These are phyloP conservation scores for Cladobotryum protrusum DNA, from an alignment of 2,329 filamentous ascomycete genomes.

Conservation along the genomic window DNA sequence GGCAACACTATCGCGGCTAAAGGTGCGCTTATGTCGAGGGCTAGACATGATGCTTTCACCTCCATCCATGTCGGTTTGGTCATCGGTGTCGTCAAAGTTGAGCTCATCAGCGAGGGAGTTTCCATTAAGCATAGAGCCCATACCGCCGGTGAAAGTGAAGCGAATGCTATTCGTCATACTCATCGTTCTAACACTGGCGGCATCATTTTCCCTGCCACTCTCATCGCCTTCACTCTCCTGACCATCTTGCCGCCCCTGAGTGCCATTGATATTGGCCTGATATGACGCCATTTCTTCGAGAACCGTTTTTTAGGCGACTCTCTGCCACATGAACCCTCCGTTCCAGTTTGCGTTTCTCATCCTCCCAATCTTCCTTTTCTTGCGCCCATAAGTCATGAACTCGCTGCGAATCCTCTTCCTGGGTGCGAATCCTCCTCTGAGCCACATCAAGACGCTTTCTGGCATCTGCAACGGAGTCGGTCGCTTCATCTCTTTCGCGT, in stretches of 20 bases:
- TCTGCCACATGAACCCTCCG: slow-evolving; percentile 87
- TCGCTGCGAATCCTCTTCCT: slow-evolving; percentile 77
- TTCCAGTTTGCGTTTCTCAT: slow-evolving; percentile 75
- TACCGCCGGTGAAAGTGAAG: slow-evolving; percentile 62
- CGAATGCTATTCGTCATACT: slow-evolving; percentile 68
- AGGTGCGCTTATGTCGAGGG: slow-evolving; percentile 44
- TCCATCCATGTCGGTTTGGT: slow-evolving; percentile 65
- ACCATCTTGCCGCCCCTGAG: slow-evolving; percentile 29
- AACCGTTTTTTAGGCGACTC: slow-evolving; percentile 71
- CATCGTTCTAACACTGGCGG: slow-evolving; percentile 63
- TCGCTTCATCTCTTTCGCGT: slow-evolving; percentile 77
- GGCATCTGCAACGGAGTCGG: slow-evolving; percentile 64
- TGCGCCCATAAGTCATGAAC: slow-evolving; percentile 75
- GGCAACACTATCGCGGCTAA: slow-evolving; percentile 52
- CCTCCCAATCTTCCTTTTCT: slow-evolving; percentile 80
- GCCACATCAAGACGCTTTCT: slow-evolving; percentile 69
- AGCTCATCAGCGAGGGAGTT: slow-evolving; percentile 87
- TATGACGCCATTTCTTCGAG: slow-evolving; percentile 78
- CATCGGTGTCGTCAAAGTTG: slow-evolving; percentile 72
- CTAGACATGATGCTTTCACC: slow-evolving; percentile 56
- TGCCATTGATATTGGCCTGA: slow-evolving; percentile 45
- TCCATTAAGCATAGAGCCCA: slow-evolving; percentile 54
- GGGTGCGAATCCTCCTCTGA: slow-evolving; percentile 69
- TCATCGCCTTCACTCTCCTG: slow-evolving; percentile 57
- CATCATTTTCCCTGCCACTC: slow-evolving; percentile 59